Evolutionary conservation across 371 early-diverging fungal species (phyloP).

Genomic region (Globomyces sp.): DNA sequence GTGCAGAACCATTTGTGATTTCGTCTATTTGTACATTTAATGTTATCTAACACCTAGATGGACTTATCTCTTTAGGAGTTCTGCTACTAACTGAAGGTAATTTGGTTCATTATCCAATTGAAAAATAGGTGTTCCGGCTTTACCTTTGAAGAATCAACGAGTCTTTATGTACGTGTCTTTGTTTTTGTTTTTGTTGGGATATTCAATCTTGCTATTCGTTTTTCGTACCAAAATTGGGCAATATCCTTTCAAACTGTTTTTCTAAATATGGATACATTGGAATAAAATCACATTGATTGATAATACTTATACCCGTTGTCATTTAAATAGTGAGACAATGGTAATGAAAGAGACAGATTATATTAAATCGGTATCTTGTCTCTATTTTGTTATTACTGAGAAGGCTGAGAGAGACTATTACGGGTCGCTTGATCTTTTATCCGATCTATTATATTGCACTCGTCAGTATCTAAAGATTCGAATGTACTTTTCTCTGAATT

Average conservation of each 20-base stretch:
- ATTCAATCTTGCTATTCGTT: slow-evolving; percentile 60
- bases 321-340: no score
- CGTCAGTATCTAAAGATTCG: slow-evolving; percentile 19
- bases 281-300: no score
- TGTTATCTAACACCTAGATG: slow-evolving; percentile 44
- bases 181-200: slow-evolving; percentile 55
- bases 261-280: no score
- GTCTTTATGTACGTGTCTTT: slow-evolving; percentile 56
- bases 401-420: no score
- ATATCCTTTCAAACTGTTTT: slow-evolving; percentile 68
- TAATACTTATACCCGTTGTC: no score
- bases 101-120: no score
- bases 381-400: no score
- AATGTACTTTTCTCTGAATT: slow-evolving; percentile 32
- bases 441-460: neutral
- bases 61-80: slow-evolving; percentile 51
- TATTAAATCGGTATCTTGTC: no score
- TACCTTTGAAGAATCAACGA: slow-evolving; percentile 48
- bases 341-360: no score
- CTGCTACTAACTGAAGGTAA: slow-evolving; percentile 41
- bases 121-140: slow-evolving; percentile 34
- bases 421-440: no score
- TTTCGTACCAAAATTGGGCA: slow-evolving; percentile 72
- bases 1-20: slow-evolving; percentile 74
- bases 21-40: slow-evolving; percentile 69